Base-by-base conservation (phyloP, 1,284 basidiomycete genomes). In the Tremellales sp. region DNA sequence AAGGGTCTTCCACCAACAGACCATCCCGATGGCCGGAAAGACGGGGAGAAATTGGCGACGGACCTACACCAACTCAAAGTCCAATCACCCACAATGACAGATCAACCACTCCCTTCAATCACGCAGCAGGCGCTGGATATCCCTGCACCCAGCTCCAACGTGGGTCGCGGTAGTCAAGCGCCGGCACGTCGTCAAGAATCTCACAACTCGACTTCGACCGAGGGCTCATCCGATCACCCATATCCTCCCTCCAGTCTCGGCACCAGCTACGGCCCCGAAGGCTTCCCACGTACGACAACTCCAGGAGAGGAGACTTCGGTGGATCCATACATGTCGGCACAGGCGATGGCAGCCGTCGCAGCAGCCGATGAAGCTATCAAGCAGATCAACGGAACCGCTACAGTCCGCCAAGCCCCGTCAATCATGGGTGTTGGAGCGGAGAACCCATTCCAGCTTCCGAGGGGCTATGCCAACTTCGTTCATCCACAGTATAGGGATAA, bases 281-380 rank as follows among this genome's bases (percentile, higher is more conserved):
- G 70, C 0, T 72, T 69, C 46, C 63, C 65, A 2, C 53, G 27
- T 55, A 54, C 51, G 42, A 37, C 31, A 27, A 39, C 33, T 23
- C 21, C 45, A n/a, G 46, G 44, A 22, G 33, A 19, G 17, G 10
- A 31, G 29, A 46, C 43, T 25, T 25, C 44, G 4, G 37, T 48
- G 15, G 61, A 62, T 21, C 44, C 59, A 6, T 45, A 53, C 7
- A 35, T 62, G 15, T 51, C 57, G 10, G 51, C 56, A 23, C 42
- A 61, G 49, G 59, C 58, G 36, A 46, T 51, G 22, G 52, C 55
- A 15, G 52, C 54, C 24, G 43, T 72, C 11, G 67, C 70, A 4
- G 56, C 58, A 21, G 68, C 70, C 1, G 70, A 72, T 45, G 70
- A 69, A 53, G 66, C 67, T 3, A 62, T 72, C 31, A 64, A 63